Conservation (phyloP, 805 yeast species). For the Metschnikowia noctiluminum region DNA sequence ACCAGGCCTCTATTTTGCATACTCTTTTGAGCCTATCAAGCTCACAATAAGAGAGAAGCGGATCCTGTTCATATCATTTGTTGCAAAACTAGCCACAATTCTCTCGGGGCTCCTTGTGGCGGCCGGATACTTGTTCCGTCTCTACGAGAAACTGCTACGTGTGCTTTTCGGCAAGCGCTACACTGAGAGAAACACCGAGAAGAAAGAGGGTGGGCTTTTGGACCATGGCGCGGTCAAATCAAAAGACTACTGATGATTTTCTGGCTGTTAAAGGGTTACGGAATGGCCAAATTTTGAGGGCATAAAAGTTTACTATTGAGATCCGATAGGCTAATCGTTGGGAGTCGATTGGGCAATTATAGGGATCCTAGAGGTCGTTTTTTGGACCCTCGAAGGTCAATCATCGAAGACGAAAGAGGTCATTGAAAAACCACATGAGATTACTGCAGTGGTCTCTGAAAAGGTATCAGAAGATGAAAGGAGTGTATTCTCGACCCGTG, state of each 20-base stretch:
- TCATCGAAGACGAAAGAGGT: no score
- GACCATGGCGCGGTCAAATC: conserved; percentile 10
- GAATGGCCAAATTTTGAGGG: no score
- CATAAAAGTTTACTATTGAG: no score
- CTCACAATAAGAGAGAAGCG: conserved; percentile 68
- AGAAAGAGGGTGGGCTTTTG: conserved; percentile 32
- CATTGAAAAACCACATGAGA: no score
- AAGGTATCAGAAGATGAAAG: no score
- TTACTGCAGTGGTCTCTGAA: no score
- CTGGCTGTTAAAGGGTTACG: not conserved
- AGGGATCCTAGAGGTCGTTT: no score
- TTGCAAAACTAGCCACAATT: conserved; percentile 75
- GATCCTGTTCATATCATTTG: conserved; percentile 72
- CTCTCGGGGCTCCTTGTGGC: conserved; percentile 75
- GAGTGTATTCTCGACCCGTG: no score
- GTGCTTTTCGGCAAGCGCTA: conserved; percentile 57
- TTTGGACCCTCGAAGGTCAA: no score
- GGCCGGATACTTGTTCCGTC: conserved; percentile 61
- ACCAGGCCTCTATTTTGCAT: conserved; percentile 81
- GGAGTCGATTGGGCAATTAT: no score
- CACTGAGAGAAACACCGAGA: conserved; percentile 48
- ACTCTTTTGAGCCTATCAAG: conserved; percentile 85
- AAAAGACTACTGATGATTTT: conserved; percentile 6
- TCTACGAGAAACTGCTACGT: conserved; percentile 51
- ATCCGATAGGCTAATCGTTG: no score